These are phyloP conservation scores for Malania oleifera DNA, from an alignment of 164 flowering plant genomes.

Conservation along the genomic window DNA sequence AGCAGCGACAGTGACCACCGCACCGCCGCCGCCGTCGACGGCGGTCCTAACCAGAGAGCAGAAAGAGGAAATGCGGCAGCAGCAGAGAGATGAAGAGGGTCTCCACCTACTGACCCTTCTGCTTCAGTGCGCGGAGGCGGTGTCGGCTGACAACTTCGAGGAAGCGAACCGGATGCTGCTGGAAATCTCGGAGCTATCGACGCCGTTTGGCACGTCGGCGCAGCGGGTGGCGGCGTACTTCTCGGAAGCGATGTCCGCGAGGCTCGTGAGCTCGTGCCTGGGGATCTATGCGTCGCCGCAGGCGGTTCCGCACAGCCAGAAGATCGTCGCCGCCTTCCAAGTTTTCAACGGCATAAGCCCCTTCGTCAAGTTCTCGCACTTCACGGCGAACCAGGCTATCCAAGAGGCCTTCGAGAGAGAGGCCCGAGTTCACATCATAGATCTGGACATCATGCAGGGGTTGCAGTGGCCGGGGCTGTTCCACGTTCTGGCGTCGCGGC, in stretches of 20 bases:
- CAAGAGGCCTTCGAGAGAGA: slow-evolving; percentile 95
- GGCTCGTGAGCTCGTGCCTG: slow-evolving; percentile 73
- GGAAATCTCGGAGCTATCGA: slow-evolving; percentile 79
- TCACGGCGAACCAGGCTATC: slow-evolving; percentile 95
- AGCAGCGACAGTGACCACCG: neutral
- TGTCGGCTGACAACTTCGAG: slow-evolving; percentile 68
- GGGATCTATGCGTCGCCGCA: slow-evolving; percentile 67
- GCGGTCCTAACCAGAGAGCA: slow-evolving; percentile 25
- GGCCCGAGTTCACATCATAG: slow-evolving; percentile 91
- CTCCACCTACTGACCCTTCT: slow-evolving; percentile 81
- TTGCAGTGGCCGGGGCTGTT: slow-evolving; percentile 97
- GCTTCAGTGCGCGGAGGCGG: slow-evolving; percentile 92
- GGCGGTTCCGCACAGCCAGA: slow-evolving; percentile 42
- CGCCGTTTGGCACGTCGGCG: slow-evolving; percentile 92
- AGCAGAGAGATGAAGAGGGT: slow-evolving; percentile 82
- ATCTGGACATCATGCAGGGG: slow-evolving; percentile 97
- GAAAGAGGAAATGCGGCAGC: slow-evolving; percentile 54
- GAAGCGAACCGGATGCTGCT: slow-evolving; percentile 78
- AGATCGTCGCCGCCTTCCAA: slow-evolving; percentile 80
- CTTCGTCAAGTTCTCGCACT: slow-evolving; percentile 91
- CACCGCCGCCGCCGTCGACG: slow-evolving; percentile 2
- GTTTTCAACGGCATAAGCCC: slow-evolving; percentile 98
- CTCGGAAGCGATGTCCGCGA: slow-evolving; percentile 92
- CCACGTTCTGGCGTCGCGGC: slow-evolving; percentile 84
- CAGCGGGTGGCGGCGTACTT: slow-evolving; percentile 97